Base-by-base conservation (phyloP, 768 basidiomycete genomes). In the Pisolithus albus region DNA sequence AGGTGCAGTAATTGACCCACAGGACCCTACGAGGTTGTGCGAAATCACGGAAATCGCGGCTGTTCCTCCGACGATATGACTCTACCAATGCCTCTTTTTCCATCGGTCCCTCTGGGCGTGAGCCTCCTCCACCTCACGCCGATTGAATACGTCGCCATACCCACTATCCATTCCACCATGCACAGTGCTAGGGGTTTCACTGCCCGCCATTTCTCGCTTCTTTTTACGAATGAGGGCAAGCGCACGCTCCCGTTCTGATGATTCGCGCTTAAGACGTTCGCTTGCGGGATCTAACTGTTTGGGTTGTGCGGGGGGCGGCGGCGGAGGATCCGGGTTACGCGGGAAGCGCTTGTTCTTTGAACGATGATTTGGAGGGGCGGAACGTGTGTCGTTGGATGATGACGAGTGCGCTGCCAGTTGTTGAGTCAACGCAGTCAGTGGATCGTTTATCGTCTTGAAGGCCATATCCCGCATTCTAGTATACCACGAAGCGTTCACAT, bases 121-220 rank as follows among this genome's bases (percentile, higher is more conserved):
- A 2, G 88, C 88, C 52, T 85, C 88, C 56, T 86, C 81, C 0
- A 89, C 86, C 53, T 84, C 88, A 32, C 70, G 65, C 45, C 75
- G 72, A 60, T 91, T 90, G 61, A 79, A 90, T 45, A 86, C 72
- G 58, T 90, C 86, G 2, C 77, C 75, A 53, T 89, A 88, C 1
- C 80, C 81, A 5, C 66, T 70, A 21, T 66, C 65, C 50, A 55
- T 50, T 1, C 69, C 78, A 3, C 76, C 78, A 44, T 72, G 75
- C 4, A 86, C 81, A 0, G 83, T 87, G 56, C 81, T 85, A 0
- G 87, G 88, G 1, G 88, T 90, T 53, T 77, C 78, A 51, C 76
- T 82, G 2, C 83, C 84, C 30, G 71, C 74, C 67, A 75, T 65
- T 65, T 88, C 85, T 2, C 80, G 75, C 59, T 81, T 78, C 69